These are phyloP conservation scores for Lodderomyces metapsilosis DNA, from an alignment of 1,139 yeast genomes.

Conservation along the genomic window DNA sequence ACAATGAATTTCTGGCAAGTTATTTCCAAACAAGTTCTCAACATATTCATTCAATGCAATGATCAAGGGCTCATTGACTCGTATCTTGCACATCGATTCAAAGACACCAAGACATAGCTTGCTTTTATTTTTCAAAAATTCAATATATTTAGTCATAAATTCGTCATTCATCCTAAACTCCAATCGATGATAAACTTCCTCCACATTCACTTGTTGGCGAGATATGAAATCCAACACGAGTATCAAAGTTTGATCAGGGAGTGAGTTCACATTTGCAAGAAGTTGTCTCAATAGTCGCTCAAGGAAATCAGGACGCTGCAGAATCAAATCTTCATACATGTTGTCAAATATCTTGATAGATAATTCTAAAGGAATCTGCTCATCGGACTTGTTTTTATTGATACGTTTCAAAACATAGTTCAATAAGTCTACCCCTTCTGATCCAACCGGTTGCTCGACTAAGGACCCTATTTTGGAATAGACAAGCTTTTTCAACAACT, in stretches of 20 bases:
- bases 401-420: background rate
- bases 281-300: slow-evolving; percentile 6
- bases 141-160: slow-evolving; percentile 24
- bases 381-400: background rate
- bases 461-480: slow-evolving; percentile 3
- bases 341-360: slow-evolving; percentile 9
- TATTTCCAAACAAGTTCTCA: slow-evolving; percentile 28
- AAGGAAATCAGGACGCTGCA: slow-evolving; percentile 7
- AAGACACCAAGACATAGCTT: slow-evolving; percentile 22
- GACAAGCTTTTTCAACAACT: slow-evolving; percentile 6
- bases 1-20: slow-evolving; percentile 37
- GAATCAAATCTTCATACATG: slow-evolving; percentile 1
- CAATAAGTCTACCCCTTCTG: slow-evolving; percentile 1
- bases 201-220: slow-evolving; percentile 13
- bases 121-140: slow-evolving; percentile 16
- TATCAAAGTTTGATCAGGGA: slow-evolving; percentile 22
- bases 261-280: slow-evolving; percentile 12
- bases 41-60: slow-evolving; percentile 23
- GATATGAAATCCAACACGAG: slow-evolving; percentile 22
- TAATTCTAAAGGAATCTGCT: slow-evolving; percentile 8
- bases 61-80: slow-evolving; percentile 20
- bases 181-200: slow-evolving; percentile 15
- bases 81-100: slow-evolving; percentile 19
- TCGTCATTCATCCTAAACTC: slow-evolving; percentile 12
- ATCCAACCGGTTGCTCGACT: background rate